Evolutionary conservation across 495 filamentous ascomycete species (phyloP).

Genomic region (Hyphodiscus hymeniophilus): DNA sequence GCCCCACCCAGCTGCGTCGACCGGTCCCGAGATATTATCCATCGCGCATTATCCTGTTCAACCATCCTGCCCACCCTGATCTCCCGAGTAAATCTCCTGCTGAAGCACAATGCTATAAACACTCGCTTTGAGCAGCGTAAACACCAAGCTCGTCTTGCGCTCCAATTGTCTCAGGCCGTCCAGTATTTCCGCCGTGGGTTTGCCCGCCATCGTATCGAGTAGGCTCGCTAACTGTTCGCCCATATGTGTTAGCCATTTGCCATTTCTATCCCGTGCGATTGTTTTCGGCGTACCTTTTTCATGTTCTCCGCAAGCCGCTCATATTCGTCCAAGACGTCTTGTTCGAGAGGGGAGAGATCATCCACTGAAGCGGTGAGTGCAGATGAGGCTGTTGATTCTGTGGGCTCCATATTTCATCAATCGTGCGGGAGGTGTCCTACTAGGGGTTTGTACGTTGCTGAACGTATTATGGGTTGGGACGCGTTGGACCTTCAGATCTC

Average conservation of each 20-base stretch:
- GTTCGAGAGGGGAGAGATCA: conserved; percentile 68
- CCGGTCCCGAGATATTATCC: too few species aligned
- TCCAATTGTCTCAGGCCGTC: conserved; percentile 85
- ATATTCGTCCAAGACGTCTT: conserved; percentile 93
- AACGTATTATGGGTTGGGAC: too few species aligned
- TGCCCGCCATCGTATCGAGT: conserved; percentile 52
- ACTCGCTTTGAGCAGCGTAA: conserved; percentile 92
- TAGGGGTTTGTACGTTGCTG: too few species aligned
- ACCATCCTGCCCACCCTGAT: conserved; percentile 39
- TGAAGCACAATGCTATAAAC: conserved; percentile 97
- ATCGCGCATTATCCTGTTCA: too few species aligned
- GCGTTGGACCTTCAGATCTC: too few species aligned
- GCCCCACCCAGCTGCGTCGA: neutral
- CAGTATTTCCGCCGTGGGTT: conserved; percentile 61
- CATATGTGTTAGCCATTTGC: neutral
- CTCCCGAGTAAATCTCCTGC: conserved; percentile 76
- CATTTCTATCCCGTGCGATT: conserved; percentile 8
- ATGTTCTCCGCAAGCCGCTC: conserved; percentile 79
- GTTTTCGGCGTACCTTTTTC: conserved; percentile 74
- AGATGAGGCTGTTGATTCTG: neutral
- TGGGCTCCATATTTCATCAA: neutral
- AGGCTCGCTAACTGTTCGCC: conserved; percentile 47
- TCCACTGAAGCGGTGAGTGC: conserved; percentile 20
- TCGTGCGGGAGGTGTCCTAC: too few species aligned
- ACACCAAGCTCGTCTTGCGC: conserved; percentile 87